Percentiles rank a stretch among this genome's conserved stretches.
Conservation (phyloP, 805 yeast genomes). For the Diddensiella caesifluorescens region DNA sequence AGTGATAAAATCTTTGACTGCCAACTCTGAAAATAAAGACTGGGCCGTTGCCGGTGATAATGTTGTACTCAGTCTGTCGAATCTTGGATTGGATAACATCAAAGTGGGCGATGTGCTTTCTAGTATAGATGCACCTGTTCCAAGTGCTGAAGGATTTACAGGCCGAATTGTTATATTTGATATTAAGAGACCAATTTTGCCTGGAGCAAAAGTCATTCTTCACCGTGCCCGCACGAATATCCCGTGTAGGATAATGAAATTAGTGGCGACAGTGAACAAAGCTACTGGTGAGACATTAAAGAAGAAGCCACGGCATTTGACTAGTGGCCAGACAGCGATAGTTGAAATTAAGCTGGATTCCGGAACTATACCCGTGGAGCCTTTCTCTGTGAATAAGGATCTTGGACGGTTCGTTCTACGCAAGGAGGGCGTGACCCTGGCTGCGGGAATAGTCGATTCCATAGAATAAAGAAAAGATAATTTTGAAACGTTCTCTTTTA, state of each 20-base stretch:
- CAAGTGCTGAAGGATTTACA: slow-evolving; percentile 44
- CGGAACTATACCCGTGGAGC: slow-evolving; percentile 46
- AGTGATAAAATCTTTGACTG: slow-evolving; percentile 20
- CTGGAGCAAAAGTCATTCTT: slow-evolving; percentile 72
- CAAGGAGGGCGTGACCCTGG: slow-evolving; percentile 63
- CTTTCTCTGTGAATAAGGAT: slow-evolving; percentile 42
- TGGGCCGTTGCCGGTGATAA: slow-evolving; percentile 53
- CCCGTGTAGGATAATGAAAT: slow-evolving; percentile 58
- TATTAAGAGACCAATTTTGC: slow-evolving; percentile 62
- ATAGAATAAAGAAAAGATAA: slow-evolving; percentile 2
- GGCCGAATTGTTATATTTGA: slow-evolving; percentile 63
- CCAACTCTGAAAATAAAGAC: slow-evolving; percentile 17
- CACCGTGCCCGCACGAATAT: slow-evolving; percentile 71
- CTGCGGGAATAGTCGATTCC: slow-evolving; percentile 49
- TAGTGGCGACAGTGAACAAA: slow-evolving; percentile 35
- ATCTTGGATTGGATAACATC: slow-evolving; percentile 39
- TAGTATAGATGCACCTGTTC: slow-evolving; percentile 41
- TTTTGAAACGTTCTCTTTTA: neutral
- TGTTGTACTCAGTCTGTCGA: slow-evolving; percentile 41
- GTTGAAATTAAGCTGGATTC: slow-evolving; percentile 50
- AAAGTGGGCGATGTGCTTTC: slow-evolving; percentile 66
- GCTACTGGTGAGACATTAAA: slow-evolving; percentile 28
- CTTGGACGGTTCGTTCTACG: slow-evolving; percentile 68
- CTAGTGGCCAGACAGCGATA: slow-evolving; percentile 52
- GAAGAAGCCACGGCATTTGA: slow-evolving; percentile 52